A percentile compares a stretch with the other conserved stretches of the same genome.
These are phyloP conservation scores for Terana coerulea DNA, from an alignment of 768 basidiomycete genomes.

Conservation along the genomic window DNA sequence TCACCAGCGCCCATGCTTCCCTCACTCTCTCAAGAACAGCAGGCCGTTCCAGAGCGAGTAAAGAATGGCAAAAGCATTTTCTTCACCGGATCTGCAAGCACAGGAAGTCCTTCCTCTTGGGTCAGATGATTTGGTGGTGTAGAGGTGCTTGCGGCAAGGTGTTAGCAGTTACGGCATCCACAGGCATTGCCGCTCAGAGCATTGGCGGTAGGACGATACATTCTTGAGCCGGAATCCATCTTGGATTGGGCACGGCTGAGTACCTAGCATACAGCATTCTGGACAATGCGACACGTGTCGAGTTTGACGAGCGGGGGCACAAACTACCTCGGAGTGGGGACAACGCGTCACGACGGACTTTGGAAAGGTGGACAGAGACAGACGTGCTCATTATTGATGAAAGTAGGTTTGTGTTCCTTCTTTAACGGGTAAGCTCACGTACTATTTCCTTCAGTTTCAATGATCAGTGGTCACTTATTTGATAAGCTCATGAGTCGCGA, in stretches of 20 bases:
- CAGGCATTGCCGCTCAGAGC: slow-evolving; percentile 77
- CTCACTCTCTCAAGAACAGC: slow-evolving; percentile 59
- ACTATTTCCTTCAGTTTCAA: slow-evolving; percentile 56
- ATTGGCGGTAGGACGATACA: slow-evolving; percentile 78
- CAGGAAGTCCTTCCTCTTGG: slow-evolving; percentile 83
- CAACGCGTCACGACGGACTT: too few relatives aligned
- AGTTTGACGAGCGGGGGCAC: slow-evolving; percentile 24
- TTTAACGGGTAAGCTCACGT: not conserved
- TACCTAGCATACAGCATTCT: slow-evolving; percentile 52
- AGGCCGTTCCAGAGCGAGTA: slow-evolving; percentile 46
- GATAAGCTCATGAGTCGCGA: slow-evolving; percentile 67
- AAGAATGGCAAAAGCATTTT: slow-evolving; percentile 65
- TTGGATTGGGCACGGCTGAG: slow-evolving; percentile 57
- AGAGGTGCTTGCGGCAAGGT: slow-evolving; percentile 15
- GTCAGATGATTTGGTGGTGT: slow-evolving; percentile 57
- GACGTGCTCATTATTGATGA: slow-evolving; percentile 79
- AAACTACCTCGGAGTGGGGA: slow-evolving; percentile 8
- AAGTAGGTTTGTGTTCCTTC: slow-evolving; percentile 40
- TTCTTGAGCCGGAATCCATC: slow-evolving; percentile 77
- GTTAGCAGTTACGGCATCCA: slow-evolving; percentile 79
- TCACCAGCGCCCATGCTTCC: too few relatives aligned
- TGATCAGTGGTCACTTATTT: slow-evolving; percentile 79
- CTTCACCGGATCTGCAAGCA: slow-evolving; percentile 89
- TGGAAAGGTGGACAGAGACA: slow-evolving; percentile 9
- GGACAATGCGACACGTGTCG: slow-evolving; percentile 36